Base-by-base conservation (phyloP, 2,329 filamentous ascomycete species). In the Colletotrichum sp. region DNA sequence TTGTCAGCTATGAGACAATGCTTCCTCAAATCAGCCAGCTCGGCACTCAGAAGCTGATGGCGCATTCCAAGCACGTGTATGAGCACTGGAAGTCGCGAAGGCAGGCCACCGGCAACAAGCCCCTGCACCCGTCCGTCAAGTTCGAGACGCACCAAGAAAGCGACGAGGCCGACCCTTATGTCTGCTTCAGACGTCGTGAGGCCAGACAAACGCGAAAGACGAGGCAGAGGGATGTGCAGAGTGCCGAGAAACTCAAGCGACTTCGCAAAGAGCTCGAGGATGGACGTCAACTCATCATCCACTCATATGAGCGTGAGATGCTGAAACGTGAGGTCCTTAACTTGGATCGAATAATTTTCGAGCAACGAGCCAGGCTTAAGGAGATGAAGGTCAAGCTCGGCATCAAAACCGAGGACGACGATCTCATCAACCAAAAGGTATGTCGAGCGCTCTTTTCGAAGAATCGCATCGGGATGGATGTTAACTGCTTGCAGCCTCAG, bases 171-270 rank as follows among this genome's bases (percentile, higher is more conserved):
- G 97, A 99, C 86, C 97, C 97, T 65, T 99, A 98, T 86, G 96
- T 99, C 81, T 99, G 97, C 86, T 99, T 99, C 91, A 93, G 97
- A 83, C 93, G 97, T 80, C 95, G 97, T 78, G 97, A 99, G 86
- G 95, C 98, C 63, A 94, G 97, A 74, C 95, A 98, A 84, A 96
- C 96, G 66, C 94, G 97, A 80, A 99, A 99, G 87, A 99, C 97
- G 49, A 92, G 97, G 82, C 95, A 95, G 80, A 93, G 97, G 82
- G 97, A 99, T 87, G 95, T 95, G 44, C 96, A 98, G 85, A 95
- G 96, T 81, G 95, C 95, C 71, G 97, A 99, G 83, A 98, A 98
- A 85, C 90, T 99, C 79, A 97, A 97, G 88, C 95, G 95, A 83
- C 88, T 99, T 82, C 93, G 97, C 71, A 94, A 94, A 80, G 96